Percentiles rank a stretch among this genome's conserved stretches.
Evolutionary conservation across 257 asterid species (phyloP).

Genomic region (Haberlea rhodopensis): DNA sequence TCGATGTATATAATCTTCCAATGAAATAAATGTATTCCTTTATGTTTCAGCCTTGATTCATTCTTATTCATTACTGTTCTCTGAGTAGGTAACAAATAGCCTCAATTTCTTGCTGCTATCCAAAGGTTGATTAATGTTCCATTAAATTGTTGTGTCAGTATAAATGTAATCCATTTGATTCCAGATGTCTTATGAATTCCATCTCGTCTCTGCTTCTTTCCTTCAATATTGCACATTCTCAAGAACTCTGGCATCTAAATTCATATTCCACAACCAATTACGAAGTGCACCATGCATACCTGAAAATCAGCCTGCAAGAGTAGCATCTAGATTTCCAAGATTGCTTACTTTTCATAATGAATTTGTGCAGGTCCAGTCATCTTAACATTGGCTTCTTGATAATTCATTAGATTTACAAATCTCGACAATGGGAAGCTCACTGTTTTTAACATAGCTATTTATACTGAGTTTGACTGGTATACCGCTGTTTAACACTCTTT

Average conservation of each 20-base stretch:
- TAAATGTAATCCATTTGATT: neutral
- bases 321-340: conserved; percentile 11
- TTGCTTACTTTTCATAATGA: conserved; percentile 15
- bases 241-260: conserved; percentile 4
- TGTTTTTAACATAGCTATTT: neutral
- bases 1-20: neutral
- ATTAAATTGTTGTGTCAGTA: neutral
- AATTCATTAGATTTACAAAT: neutral
- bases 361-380: conserved; percentile 15
- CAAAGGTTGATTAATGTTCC: neutral
- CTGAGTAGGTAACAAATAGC: neutral
- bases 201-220: neutral
- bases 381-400: conserved; percentile 9
- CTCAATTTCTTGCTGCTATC: neutral
- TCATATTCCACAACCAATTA: conserved; percentile 1
- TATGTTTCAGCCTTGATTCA: neutral
- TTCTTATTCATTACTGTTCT: neutral
- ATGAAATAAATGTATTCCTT: neutral
- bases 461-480: neutral
- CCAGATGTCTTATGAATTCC: neutral
- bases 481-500: neutral
- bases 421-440: neutral
- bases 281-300: conserved; percentile 6
- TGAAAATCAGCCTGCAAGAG: conserved; percentile 7
- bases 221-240: neutral